Base-by-base conservation (phyloP, 2,329 filamentous ascomycete genomes). In the Pleochaeta shiraiana region DNA sequence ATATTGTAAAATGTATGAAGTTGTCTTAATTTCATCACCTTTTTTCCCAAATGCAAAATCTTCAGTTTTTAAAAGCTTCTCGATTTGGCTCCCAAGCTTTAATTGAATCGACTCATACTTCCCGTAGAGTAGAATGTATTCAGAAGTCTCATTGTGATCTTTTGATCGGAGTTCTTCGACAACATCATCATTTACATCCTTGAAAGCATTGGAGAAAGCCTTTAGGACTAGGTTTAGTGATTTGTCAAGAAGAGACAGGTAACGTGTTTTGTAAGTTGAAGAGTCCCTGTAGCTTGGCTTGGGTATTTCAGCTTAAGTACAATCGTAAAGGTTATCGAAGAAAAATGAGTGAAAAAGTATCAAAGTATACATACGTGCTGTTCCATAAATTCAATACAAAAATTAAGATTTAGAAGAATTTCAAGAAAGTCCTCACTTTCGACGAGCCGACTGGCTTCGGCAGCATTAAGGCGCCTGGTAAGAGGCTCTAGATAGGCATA, bases 401-500 rank as follows among this genome's bases (percentile, higher is more conserved):
- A 84, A 74, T 97, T 91, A 62, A 98, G 78, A 67, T 90, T 92
- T 59, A 83, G 81, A 61, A 98, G 77, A 79, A 97, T 95, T 64
- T 95, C 88, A 1, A 87, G 84, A 71, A 97, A 96, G 55, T 88
- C 87, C 63, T 86, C 84, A 65, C 86, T 86, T 57, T 91, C 87
- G 19, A 96, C 91, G 64, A 95, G 79, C 65, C 86, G 90, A 61
- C 88, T 85, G 24, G 92, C 91, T 0, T 91, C 90, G 0, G 93
- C 91, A 0, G 91, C 91, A 77, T 97, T 97, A 65, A 98, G 82
- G 16, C 90, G 83, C 64, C 91, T 82, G 0, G 90, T 95, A 66
- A 92, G 90, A 59, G 86, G 90, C 68, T 98, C 93, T 5, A 98
- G 80, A 72, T 95, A 96, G 24, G 87, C 83, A 74, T 98, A 98